Conservation (phyloP, 2,329 filamentous ascomycete species). For the Colletotrichum cordylinicola region DNA sequence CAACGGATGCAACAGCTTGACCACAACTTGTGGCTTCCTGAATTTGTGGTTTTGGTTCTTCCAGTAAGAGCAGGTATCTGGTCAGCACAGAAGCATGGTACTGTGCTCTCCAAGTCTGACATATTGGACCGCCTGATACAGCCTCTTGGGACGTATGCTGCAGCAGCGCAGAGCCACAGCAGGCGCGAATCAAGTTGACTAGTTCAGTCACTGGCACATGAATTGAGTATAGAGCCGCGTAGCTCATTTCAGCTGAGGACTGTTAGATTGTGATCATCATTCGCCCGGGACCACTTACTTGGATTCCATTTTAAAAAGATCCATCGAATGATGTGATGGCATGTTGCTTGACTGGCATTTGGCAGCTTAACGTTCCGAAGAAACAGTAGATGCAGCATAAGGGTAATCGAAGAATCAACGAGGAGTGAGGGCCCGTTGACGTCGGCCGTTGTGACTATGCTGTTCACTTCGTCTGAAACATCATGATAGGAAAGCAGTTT, state of each 20-base stretch:
- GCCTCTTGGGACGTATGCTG: constrained; percentile 34
- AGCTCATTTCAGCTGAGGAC: constrained; percentile 66
- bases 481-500: constrained; percentile 71
- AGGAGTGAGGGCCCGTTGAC: constrained; percentile 80
- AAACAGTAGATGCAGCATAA: constrained; percentile 76
- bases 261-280: not conserved
- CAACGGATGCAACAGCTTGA: not conserved
- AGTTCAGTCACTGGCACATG: constrained; percentile 72
- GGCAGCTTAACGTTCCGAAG: constrained; percentile 72
- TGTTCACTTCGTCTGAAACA: constrained; percentile 73
- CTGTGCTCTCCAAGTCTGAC: constrained; percentile 53
- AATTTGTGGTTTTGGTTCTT: constrained; percentile 29
- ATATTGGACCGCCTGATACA: constrained; percentile 52
- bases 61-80: constrained; percentile 62
- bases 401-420: constrained; percentile 77
- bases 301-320: constrained; percentile 82
- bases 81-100: constrained; percentile 49
- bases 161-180: constrained; percentile 60
- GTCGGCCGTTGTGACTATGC: constrained; percentile 78
- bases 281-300: constrained; percentile 57
- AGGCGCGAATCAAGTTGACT: constrained; percentile 71
- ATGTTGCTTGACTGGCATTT: constrained; percentile 69
- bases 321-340: constrained; percentile 81
- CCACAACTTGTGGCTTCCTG: not conserved
- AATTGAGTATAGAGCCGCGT: constrained; percentile 67